Evolutionary conservation across 495 filamentous ascomycete species (phyloP), one percentile per base, ranked within the genome.

Genomic region (Astrocystis sublimbata): DNA sequence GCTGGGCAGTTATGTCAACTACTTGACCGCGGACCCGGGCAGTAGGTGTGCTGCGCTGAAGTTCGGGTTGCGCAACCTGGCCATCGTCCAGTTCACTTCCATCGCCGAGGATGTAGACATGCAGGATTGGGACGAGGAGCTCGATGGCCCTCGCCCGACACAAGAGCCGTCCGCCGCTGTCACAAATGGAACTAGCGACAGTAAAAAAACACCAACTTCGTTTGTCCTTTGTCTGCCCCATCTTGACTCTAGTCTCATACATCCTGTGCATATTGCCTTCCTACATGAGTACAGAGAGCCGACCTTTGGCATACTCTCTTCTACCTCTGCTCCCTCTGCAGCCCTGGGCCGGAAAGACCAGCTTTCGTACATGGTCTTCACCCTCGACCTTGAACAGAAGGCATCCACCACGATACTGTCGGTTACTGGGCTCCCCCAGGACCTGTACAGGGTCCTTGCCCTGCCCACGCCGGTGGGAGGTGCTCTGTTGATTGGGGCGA

Each of bases 201-300:
- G 76, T 68, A 77, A 86, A 71, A 81, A 89, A 65, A 92, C 89
- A 54, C 92, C 92, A 64, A 81, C 92, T n/a, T 96, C 92, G 58
- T 97, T 96, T 78, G 92, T 96, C 61, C 80, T 96, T 60, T 87
- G 92, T 52, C 78, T 96, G 71, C 88, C 92, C 55, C 84, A 89
- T 66, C 81, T 99, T 73, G 93, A 99, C 68, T 90, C 92, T 65
- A 86, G 83, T 59, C 82, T 98, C 61, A 83, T 89, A 50, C 88
- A 96, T 75, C 91, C 93, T 42, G 88, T 96, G 72, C 92, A 94
- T 67, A 83, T 99, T 67, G 87, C 90, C 40, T 99, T 99, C 74
- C 81, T 99, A 61, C 85, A 97, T 79, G 93, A 97, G 77, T 99
- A 98, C 73, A 88, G 94, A 61, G 94, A 97, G 75, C 94, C 94